A percentile compares a stretch with the other conserved stretches of the same genome.
Evolutionary conservation across 163 green algal genomes (phyloP).

Genomic region (Chlamydomonas reinhardtii): DNA sequence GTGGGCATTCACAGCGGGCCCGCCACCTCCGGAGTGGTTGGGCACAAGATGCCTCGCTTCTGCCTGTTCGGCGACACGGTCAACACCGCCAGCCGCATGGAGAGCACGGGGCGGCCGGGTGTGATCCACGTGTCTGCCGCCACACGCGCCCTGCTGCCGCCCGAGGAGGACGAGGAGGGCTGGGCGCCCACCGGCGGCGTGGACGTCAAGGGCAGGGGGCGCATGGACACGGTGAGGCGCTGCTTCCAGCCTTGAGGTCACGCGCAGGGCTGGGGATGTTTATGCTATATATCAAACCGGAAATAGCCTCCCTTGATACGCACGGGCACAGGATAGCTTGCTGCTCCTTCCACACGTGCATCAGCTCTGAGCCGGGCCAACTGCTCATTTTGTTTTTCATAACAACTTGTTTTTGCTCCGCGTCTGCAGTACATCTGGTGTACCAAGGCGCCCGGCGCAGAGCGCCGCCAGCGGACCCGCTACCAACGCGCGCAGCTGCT

Average conservation of each 20-base stretch:
- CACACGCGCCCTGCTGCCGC: slow-evolving; percentile 11
- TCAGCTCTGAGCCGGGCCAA: too few relatives aligned
- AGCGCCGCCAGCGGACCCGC: too few relatives aligned
- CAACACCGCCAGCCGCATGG: background rate
- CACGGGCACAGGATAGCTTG: too few relatives aligned
- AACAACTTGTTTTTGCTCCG: too few relatives aligned
- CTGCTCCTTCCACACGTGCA: too few relatives aligned
- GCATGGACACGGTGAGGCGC: slow-evolving; percentile 39
- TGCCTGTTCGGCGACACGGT: slow-evolving; percentile 54
- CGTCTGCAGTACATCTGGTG: background rate
- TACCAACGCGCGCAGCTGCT: too few relatives aligned
- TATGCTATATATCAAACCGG: too few relatives aligned
- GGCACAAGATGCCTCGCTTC: slow-evolving; percentile 50
- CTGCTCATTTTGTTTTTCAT: too few relatives aligned
- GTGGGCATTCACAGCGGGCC: slow-evolving; percentile 48
- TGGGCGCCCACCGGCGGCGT: slow-evolving; percentile 42
- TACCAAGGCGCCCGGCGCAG: too few relatives aligned
- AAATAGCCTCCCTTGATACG: too few relatives aligned
- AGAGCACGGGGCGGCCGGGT: slow-evolving; percentile 24
- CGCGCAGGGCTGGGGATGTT: too few relatives aligned
- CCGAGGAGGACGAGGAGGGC: slow-evolving; percentile 8
- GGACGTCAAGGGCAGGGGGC: slow-evolving; percentile 56
- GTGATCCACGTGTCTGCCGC: slow-evolving; percentile 40
- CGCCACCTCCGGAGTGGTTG: slow-evolving; percentile 48
- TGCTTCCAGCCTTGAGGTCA: too few relatives aligned